Base-by-base conservation (phyloP, 2,329 filamentous ascomycete genomes). In the Colletotrichum lini region DNA sequence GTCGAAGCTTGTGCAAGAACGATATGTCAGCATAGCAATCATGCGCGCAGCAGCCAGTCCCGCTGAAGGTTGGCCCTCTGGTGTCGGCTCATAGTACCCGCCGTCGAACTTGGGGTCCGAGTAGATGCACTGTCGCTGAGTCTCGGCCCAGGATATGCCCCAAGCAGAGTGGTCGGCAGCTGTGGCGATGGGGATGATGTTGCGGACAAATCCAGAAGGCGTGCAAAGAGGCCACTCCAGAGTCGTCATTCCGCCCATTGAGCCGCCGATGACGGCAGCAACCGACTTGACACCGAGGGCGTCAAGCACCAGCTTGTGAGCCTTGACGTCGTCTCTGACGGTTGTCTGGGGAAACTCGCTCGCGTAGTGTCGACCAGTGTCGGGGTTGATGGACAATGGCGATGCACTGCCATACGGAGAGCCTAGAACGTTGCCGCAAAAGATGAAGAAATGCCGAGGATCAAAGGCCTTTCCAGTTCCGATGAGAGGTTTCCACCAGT, bases 401-500 rank as follows among this genome's bases (percentile, higher is more conserved):
- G 93, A 96, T 23, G 93, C 93, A 71, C 92, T 94, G 30, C 94
- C 94, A 78, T 96, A 96, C 0, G 94, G 94, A 76, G 93, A 95
- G 56, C 94, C 94, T 56, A 95, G 80, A 79, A 93, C 94, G 83
- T 96, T 96, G 85, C 96, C 91, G 81, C 94, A 96, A 60, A 96
- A 89, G 65, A 96, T 87, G 79, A 95, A 96, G 85, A 96, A 97
- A 73, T 93, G 87, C n/a, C 92, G 93, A 60, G 90, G 91, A 79
- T 97, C 94, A 78, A 96, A 96, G 3, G 92, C 93, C 74, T 92
- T 90, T 1, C 93, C 93, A 63, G 92, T 88, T 0, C 93, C 93
- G 2, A 96, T 86, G 35, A 96, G 84, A 44, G 94, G 93, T 1
- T 93, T 93, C 94, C 94, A 96, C 94, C 94, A 97, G 81, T 96